A percentile compares a stretch with the other conserved stretches of the same genome.
These are phyloP conservation scores for Trichoderma parareesei DNA, from an alignment of 495 filamentous ascomycete species.

Conservation along the genomic window DNA sequence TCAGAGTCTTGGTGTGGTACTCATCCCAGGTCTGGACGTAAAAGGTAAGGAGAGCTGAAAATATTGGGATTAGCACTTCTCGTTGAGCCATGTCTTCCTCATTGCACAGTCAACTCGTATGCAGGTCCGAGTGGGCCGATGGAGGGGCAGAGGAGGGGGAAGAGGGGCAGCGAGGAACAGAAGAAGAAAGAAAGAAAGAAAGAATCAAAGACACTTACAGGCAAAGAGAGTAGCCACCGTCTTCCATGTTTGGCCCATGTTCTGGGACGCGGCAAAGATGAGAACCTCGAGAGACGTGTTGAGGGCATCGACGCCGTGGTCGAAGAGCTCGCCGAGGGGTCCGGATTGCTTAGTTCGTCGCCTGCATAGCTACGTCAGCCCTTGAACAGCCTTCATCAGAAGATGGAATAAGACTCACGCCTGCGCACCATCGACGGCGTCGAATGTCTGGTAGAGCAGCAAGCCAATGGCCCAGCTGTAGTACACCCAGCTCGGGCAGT, in stretches of 20 bases:
- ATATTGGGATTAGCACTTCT: background rate
- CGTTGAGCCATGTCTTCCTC: background rate
- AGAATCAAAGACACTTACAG: constrained; percentile 38
- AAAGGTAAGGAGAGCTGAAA: constrained; percentile 70
- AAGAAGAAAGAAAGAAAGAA: background rate
- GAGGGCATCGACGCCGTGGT: constrained; percentile 94
- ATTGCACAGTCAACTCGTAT: background rate
- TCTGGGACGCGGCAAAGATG: constrained; percentile 84
- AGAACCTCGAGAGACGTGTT: constrained; percentile 93
- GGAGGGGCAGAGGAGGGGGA: background rate
- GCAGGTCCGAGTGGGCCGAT: background rate
- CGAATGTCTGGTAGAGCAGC: constrained; percentile 97
- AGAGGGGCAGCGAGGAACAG: background rate
- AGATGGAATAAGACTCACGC: constrained; percentile 49
- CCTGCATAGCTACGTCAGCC: constrained; percentile 30
- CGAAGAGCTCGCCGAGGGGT: constrained; percentile 91
- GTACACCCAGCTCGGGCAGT: constrained; percentile 94
- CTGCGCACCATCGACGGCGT: constrained; percentile 91
- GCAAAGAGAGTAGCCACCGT: constrained; percentile 81
- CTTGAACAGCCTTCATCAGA: background rate
- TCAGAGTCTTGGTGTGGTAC: constrained; percentile 94
- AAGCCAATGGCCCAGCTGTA: constrained; percentile 79
- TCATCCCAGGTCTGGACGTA: constrained; percentile 99
- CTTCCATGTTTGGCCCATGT: constrained; percentile 86
- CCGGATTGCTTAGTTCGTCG: constrained; percentile 88